Conservation (phyloP, 2,329 filamentous ascomycete species). For the Xylaria sp. region DNA sequence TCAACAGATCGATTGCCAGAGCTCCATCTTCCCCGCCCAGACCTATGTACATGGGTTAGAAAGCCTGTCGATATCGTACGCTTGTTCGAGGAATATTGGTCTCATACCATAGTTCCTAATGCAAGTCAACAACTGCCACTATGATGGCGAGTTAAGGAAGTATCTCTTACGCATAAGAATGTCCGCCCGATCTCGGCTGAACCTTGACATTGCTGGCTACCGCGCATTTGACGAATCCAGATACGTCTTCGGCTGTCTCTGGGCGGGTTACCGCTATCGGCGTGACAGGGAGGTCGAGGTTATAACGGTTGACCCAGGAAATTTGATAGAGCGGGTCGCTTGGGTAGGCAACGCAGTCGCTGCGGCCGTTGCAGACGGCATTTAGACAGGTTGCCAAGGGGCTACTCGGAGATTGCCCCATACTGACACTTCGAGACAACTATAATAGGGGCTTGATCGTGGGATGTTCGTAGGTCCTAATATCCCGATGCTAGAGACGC, state of each 20-base stretch:
- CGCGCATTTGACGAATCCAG: conserved; percentile 68
- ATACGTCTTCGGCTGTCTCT: conserved; percentile 63
- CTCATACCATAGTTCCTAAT: conserved; percentile 50
- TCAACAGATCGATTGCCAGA: conserved; percentile 65
- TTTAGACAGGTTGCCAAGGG: conserved; percentile 59
- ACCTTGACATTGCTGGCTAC: conserved; percentile 61
- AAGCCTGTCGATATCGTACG: not conserved
- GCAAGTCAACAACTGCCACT: conserved; percentile 31
- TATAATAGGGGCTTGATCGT: not conserved
- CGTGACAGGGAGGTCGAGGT: conserved; percentile 60
- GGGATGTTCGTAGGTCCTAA: not conserved
- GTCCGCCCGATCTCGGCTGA: conserved; percentile 71
- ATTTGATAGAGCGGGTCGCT: conserved; percentile 57
- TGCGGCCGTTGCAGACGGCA: conserved; percentile 58
- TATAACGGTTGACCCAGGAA: conserved; percentile 64
- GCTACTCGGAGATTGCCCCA: conserved; percentile 58
- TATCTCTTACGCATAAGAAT: conserved; percentile 67
- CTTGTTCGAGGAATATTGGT: conserved; percentile 9
- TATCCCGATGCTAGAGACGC: conserved; percentile 2
- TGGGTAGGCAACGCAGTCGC: conserved; percentile 60
- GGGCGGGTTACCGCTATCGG: conserved; percentile 69
- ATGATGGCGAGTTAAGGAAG: not conserved
- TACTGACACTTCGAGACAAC: conserved; percentile 40
- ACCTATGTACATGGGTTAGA: conserved; percentile 47
- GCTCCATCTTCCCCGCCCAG: conserved; percentile 63